Base-by-base conservation (phyloP, 208 protist species). In the Zelonia costaricensis region DNA sequence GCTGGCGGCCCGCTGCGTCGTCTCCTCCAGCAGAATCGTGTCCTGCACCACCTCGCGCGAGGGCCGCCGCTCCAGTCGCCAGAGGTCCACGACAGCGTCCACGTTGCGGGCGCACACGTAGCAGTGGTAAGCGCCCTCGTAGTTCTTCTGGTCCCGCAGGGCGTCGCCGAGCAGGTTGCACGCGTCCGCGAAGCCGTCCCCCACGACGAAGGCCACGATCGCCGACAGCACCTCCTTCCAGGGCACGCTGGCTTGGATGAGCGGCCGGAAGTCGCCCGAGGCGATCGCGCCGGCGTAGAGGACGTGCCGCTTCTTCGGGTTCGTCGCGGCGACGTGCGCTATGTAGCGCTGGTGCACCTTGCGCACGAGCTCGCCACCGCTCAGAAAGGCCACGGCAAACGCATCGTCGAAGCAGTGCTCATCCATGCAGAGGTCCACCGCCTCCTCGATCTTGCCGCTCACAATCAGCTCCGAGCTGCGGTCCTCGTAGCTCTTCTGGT, bases 81-180 rank as follows among this genome's bases (percentile, higher is more conserved):
- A 86, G 38, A 94, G 59, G 38, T 88, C 82, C 4, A 85, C 60
- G 7, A 86, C 80, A 9, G 69, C 83, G 54, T 94, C 78, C 45
- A 91, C 78, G 67, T 92, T 91, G 48, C 78, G 73, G 33, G 78
- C 79, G 55, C 80, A 94, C 9, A 90, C 74, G 74, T 83, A 94
- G 70, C 82, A 92, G 28, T 77, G 74, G 51, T 83, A 78, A 25
- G 88, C 85, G 42, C 80, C 85, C 33, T 94, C 83, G 46, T 64
- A 71, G 31, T 94, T 78, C 43, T 76, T 59, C 49, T 65, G 42
- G 15, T 59, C 68, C 18, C 70, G 70, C 30, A 94, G 60, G n/a
- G 53, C 53, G 27, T 73, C 71, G 35, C 80, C 88, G 15, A 94
- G 76, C 38, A 62, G 46, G 54, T 88, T 81, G 76, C 85, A 92